phyloP scores from a whole-genome alignment of 208 protist species.

The Trypanosoma brucei region DNA sequence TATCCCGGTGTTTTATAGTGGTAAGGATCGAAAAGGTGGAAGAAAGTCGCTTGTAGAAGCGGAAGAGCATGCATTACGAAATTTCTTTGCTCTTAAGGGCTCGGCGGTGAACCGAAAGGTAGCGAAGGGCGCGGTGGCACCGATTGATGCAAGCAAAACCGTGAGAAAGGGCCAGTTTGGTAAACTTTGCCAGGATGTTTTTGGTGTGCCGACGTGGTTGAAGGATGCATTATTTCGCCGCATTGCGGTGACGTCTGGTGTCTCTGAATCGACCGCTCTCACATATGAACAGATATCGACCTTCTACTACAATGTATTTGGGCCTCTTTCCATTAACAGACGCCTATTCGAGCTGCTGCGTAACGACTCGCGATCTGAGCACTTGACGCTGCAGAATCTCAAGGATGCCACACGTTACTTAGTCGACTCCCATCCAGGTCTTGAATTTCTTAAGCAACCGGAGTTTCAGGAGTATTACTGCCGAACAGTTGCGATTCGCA shows the following conservation, averaged over 20 bases:
- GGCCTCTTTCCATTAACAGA: constrained; percentile 47
- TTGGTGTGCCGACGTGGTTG: constrained; percentile 77
- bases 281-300: constrained; percentile 48
- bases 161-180: constrained; percentile 45
- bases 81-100: constrained; percentile 31
- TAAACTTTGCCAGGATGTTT: constrained; percentile 61
- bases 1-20: constrained; percentile 77
- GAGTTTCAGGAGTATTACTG: constrained; percentile 95
- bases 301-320: constrained; percentile 58
- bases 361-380: constrained; percentile 24
- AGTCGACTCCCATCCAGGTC: constrained; percentile 83
- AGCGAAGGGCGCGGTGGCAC: constrained; percentile 1
- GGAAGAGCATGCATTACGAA: constrained; percentile 49
- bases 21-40: constrained; percentile 46
- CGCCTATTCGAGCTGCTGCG: constrained; percentile 80
- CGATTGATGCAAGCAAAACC: constrained; percentile 24
- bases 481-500: constrained; percentile 93
- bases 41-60: constrained; percentile 20
- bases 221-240: constrained; percentile 74
- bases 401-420: constrained; percentile 68
- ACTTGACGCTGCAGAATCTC: constrained; percentile 65
- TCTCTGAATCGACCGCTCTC: constrained; percentile 26
- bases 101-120: constrained; percentile 15
- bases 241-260: constrained; percentile 28
- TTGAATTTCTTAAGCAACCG: constrained; percentile 93